These are phyloP conservation scores for Russula vinacea DNA, from an alignment of 768 basidiomycete species.

Conservation along the genomic window DNA sequence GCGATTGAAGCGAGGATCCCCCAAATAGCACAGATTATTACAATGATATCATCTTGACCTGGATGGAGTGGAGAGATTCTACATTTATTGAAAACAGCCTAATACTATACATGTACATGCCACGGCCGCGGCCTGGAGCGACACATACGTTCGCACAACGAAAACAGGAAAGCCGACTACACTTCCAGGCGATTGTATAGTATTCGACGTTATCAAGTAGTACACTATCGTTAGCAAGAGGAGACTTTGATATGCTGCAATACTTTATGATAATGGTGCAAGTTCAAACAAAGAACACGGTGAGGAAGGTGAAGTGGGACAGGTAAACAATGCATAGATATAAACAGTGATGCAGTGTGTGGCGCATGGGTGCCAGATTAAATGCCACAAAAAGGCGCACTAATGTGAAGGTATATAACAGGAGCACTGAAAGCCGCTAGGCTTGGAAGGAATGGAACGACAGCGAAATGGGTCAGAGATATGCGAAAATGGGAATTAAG, in stretches of 20 bases:
- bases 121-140: not conserved
- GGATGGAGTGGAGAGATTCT: not conserved
- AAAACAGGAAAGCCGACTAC: constrained; percentile 9
- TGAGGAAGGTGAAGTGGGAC: constrained; percentile 16
- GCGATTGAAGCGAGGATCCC: not conserved
- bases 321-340: constrained; percentile 24
- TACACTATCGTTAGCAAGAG: constrained; percentile 25
- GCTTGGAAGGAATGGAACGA: constrained; percentile 2
- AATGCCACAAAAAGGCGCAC: constrained; percentile 8
- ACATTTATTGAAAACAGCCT: constrained; percentile 10
- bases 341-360: constrained; percentile 23
- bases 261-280: constrained; percentile 24
- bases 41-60: not conserved
- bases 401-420: constrained; percentile 28
- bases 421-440: constrained; percentile 7
- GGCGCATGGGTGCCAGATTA: constrained; percentile 20
- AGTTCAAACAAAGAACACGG: constrained; percentile 10
- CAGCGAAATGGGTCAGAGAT: constrained; percentile 18
- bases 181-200: constrained; percentile 3
- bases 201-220: constrained; percentile 19
- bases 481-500: constrained; percentile 6
- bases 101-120: constrained; percentile 7
- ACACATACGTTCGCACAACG: not conserved
- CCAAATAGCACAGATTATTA: not conserved
- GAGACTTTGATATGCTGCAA: constrained; percentile 19